Evolutionary conservation across 225 moss, liverwort and hornwort species (phyloP).

Genomic region (Neckera pumila): DNA sequence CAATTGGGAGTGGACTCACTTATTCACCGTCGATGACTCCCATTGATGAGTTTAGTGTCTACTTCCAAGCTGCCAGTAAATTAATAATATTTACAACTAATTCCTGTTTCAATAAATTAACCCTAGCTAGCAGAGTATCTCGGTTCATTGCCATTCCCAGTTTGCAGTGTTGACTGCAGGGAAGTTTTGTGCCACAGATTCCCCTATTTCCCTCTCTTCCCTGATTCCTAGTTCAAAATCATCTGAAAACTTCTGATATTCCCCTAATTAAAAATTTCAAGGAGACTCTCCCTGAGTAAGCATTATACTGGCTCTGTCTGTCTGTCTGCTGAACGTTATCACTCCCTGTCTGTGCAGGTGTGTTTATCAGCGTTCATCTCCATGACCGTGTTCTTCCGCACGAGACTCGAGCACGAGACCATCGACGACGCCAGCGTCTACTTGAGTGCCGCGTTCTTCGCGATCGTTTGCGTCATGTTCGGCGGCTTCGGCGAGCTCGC

Average conservation of each 20-base stretch:
- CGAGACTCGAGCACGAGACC: conserved; percentile 17
- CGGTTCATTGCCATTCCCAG: neutral
- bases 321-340: neutral
- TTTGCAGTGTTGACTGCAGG: neutral
- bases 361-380: conserved; percentile 39
- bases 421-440: conserved; percentile 30
- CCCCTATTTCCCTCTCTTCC: neutral
- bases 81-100: neutral
- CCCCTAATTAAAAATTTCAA: neutral
- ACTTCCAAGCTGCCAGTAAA: neutral
- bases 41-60: neutral
- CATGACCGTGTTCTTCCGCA: conserved; percentile 59
- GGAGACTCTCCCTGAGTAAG: neutral
- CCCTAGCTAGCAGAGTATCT: neutral
- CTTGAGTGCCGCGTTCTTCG: conserved; percentile 40
- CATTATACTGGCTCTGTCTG: neutral
- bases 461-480: conserved; percentile 52
- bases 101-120: neutral
- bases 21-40: neutral
- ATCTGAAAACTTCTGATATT: neutral
- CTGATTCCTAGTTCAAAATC: neutral
- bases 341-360: conserved; percentile 20
- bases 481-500: conserved; percentile 76
- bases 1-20: neutral
- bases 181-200: neutral